Evolutionary conservation across 1,139 yeast genomes (phyloP).

Genomic region (Protomyces gravidus): DNA sequence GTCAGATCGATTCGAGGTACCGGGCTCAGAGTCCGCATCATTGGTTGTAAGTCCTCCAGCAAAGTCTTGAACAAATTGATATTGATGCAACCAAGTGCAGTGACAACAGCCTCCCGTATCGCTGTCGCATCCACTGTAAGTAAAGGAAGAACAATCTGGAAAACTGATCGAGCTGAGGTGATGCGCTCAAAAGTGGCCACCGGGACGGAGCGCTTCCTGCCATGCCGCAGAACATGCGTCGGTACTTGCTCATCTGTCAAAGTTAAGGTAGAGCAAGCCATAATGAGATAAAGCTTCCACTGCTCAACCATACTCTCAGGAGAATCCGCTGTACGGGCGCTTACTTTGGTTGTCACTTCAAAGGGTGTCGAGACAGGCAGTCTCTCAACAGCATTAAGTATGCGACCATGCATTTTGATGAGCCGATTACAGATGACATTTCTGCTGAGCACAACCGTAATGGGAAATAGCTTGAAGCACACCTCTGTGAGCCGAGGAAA

Average conservation of each 20-base stretch:
- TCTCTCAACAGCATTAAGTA: conserved; percentile 52
- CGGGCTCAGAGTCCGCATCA: conserved; percentile 53
- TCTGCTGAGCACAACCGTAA: conserved; percentile 89
- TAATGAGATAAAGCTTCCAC: conserved; percentile 82
- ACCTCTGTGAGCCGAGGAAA: conserved; percentile 71
- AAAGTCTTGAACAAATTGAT: conserved; percentile 81
- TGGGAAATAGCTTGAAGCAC: conserved; percentile 78
- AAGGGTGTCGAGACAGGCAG: conserved; percentile 31
- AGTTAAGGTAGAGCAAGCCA: conserved; percentile 88
- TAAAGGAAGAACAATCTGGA: conserved; percentile 79
- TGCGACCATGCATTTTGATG: conserved; percentile 77
- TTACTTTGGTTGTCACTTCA: conserved; percentile 35
- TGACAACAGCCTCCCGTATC: conserved; percentile 77
- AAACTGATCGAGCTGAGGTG: conserved; percentile 86
- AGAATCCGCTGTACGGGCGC: conserved; percentile 43
- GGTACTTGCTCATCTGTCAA: conserved; percentile 72
- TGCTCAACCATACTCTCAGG: conserved; percentile 77
- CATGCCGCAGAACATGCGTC: conserved; percentile 46
- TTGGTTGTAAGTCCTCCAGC: conserved; percentile 68
- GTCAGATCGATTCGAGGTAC: conserved; percentile 38
- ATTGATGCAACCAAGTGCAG: conserved; percentile 84
- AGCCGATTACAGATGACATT: conserved; percentile 85
- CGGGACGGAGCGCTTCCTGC: conserved; percentile 58
- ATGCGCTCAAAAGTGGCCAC: conserved; percentile 48
- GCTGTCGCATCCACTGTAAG: conserved; percentile 65